Evolutionary conservation across 208 protist genomes (phyloP), one percentile per base, ranked within the genome.

Genomic region (Leishmania tarentolae): DNA sequence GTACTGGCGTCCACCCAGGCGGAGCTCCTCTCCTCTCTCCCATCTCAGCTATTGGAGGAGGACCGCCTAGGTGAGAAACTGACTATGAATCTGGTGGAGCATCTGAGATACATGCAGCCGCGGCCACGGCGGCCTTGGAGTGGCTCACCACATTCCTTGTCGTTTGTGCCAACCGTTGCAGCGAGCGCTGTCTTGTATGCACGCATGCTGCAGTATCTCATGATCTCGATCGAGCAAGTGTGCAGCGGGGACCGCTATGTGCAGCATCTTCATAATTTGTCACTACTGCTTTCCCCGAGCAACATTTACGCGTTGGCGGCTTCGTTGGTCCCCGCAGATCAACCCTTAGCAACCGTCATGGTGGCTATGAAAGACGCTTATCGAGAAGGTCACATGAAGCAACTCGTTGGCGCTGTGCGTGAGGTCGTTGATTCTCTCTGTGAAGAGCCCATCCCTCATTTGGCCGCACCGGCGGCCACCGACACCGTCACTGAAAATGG

Each of bases 281-380:
- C 77, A 1, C 52, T 82, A 37, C 78, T 93, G 46, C 88, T 88
- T 59, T 69, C 80, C 17, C 75, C 87, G 57, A 86, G 84, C 57
- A 92, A 90, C 79, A 81, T 83, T 31, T 77, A 93, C 75, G 85
- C 88, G 2, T 84, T 95, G 47, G 88, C 88, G 3, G 83, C 85
- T 3, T 95, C 92, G 24, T 44, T 95, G 28, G 90, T 95, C 56
- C 92, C 92, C 9, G 70, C 75, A 0, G 81, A 63, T n/a, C 57
- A 73, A 66, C 77, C 84, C 52, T 76, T 95, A 63, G 74, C 52
- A 47, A 73, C 31, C 50, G 82, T 92, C 59, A 93, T 95, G 92
- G 85, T 84, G 46, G 89, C 90, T 19, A 42, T 82, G 71, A 79
- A 50, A 17, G 81, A 89, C 76, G 59, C 75, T 19, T 75, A 85